These are phyloP conservation scores for Asterophora lycoperdoides DNA, from an alignment of 768 basidiomycete species.

Conservation along the genomic window DNA sequence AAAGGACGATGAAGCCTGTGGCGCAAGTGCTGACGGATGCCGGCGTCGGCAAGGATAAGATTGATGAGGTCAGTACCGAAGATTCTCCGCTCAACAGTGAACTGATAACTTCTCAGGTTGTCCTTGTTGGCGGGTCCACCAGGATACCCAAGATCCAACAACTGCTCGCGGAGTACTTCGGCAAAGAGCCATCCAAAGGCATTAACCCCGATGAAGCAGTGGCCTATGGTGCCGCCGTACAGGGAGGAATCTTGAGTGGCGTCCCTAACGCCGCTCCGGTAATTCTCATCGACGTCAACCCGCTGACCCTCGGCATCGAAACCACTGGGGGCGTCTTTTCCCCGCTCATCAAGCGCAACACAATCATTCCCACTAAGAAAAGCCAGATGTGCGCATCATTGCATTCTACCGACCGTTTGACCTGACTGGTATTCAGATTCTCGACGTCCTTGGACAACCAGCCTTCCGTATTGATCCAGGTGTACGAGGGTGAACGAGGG, in stretches of 20 bases:
- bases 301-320: slow-evolving; percentile 56
- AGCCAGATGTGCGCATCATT: slow-evolving; percentile 30
- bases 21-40: slow-evolving; percentile 83
- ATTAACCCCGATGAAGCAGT: slow-evolving; percentile 77
- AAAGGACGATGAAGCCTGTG: slow-evolving; percentile 82
- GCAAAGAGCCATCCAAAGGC: slow-evolving; percentile 60
- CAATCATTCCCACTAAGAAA: slow-evolving; percentile 49
- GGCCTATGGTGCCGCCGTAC: slow-evolving; percentile 69
- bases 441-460: slow-evolving; percentile 91
- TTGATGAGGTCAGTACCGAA: slow-evolving; percentile 50
- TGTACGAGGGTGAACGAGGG: slow-evolving; percentile 86
- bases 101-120: slow-evolving; percentile 25
- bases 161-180: slow-evolving; percentile 64
- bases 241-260: slow-evolving; percentile 62
- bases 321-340: slow-evolving; percentile 65
- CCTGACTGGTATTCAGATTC: slow-evolving; percentile 39
- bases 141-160: slow-evolving; percentile 69
- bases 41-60: slow-evolving; percentile 69
- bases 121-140: slow-evolving; percentile 60
- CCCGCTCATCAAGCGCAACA: slow-evolving; percentile 44
- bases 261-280: slow-evolving; percentile 48
- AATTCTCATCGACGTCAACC: slow-evolving; percentile 56
- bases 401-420: neutral
- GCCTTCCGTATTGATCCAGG: slow-evolving; percentile 83
- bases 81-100: neutral